Percentiles rank a stretch among this genome's conserved stretches.
phyloP scores from a whole-genome alignment of 2,329 filamentous ascomycete genomes.

The Alternaria postmessia region DNA sequence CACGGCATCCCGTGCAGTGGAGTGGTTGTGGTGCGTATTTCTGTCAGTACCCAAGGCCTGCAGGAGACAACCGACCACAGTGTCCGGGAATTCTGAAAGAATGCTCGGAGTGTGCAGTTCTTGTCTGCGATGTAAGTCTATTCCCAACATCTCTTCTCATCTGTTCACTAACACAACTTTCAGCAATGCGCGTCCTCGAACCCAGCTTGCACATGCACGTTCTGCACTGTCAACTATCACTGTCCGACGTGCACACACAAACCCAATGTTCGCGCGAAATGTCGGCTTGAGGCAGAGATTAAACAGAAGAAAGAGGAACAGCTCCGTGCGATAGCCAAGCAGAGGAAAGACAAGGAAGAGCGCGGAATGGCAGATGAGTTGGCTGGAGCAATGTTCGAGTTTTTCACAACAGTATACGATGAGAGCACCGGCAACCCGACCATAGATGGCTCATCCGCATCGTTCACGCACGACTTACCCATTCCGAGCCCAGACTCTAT shows the following conservation, averaged over 20 bases:
- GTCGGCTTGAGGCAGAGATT: slow-evolving; percentile 47
- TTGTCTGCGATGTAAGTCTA: slow-evolving; percentile 53
- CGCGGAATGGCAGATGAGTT: slow-evolving; percentile 47
- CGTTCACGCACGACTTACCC: slow-evolving; percentile 18
- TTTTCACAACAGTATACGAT: slow-evolving; percentile 40
- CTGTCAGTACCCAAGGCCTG: slow-evolving; percentile 49
- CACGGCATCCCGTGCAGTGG: slow-evolving; percentile 55
- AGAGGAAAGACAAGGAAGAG: slow-evolving; percentile 44
- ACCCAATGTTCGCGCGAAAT: slow-evolving; percentile 44
- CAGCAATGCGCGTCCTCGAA: slow-evolving; percentile 44
- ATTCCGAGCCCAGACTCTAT: slow-evolving; percentile 45
- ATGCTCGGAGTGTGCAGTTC: slow-evolving; percentile 50
- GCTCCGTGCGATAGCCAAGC: slow-evolving; percentile 35
- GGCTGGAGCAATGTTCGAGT: slow-evolving; percentile 47
- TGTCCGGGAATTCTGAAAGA: slow-evolving; percentile 50
- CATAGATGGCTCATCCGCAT: slow-evolving; percentile 8
- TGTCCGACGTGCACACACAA: slow-evolving; percentile 50
- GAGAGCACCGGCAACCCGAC: slow-evolving; percentile 15
- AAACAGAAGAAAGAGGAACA: slow-evolving; percentile 44
- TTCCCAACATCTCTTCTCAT: background rate
- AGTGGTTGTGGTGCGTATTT: slow-evolving; percentile 55
- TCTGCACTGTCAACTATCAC: slow-evolving; percentile 51
- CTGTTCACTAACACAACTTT: slow-evolving; percentile 11
- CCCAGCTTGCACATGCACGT: slow-evolving; percentile 49
- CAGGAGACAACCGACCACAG: slow-evolving; percentile 49